Base-by-base conservation (phyloP, 2,329 filamentous ascomycete species). In the Talaromyces amestolkiae region DNA sequence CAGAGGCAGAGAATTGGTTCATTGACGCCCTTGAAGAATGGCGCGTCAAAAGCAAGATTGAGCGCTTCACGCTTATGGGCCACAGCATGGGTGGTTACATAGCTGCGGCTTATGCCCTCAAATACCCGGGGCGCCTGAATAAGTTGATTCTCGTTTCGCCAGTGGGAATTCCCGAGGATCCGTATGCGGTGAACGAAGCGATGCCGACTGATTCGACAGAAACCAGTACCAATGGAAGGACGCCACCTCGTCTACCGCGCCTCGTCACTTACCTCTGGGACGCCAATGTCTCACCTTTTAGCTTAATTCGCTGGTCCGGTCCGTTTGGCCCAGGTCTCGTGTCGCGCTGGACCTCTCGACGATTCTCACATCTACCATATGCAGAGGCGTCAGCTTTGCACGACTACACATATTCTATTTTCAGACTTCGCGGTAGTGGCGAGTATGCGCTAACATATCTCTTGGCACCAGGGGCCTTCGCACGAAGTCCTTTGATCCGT, bases 231-330 rank as follows among this genome's bases (percentile, higher is more conserved):
- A 63, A 58, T 39, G 53, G 43, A 17, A 59, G 31, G n/a, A 33
- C 35, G 85, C 69, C 76, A 22, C 81, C 84, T 15, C 89, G 88
- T 2, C 78, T 95, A 2, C 92, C 93, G 0, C 88, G 89, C 77
- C 97, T 94, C 93, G 82, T 98, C 22, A 88, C 89, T 64, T 97
- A 93, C 80, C 86, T 99, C 4, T 99, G 95, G 95, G 95, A 99
- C 70, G 91, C 93, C 70, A 99, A 99, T 75, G 87, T 98, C 69
- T 97, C 93, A 0, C 95, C 95, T 7, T 99, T 99, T 78, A 94
- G 89, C 69, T 82, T 99, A 58, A 87, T 99, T 15, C 91, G 95
- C 66, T 89, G 93, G 83, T 85, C 92, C 1, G 95, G 95, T 0
- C 95, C 95, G 0, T 82, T 99, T 0, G 95, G 95, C 0, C 95